A percentile compares a stretch with the other conserved stretches of the same genome.
phyloP scores from a whole-genome alignment of 2,329 filamentous ascomycete genomes.

The Blastomyces percursus region DNA sequence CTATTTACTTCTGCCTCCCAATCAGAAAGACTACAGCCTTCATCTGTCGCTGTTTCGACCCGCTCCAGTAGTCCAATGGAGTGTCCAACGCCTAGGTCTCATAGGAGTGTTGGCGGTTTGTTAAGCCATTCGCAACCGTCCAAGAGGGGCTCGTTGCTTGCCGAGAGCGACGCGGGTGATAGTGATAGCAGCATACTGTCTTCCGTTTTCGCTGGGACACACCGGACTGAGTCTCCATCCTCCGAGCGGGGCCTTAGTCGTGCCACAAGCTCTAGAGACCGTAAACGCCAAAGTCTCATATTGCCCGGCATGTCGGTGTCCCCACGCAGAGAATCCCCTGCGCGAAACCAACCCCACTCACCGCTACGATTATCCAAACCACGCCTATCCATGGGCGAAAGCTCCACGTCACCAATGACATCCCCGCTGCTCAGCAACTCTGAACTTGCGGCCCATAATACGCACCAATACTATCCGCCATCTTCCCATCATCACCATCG shows the following conservation, averaged over 20 bases:
- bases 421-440: conserved; percentile 77
- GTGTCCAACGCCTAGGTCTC: conserved; percentile 80
- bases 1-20: conserved; percentile 29
- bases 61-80: conserved; percentile 83
- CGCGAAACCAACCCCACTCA: conserved; percentile 68
- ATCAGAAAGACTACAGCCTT: conserved; percentile 38
- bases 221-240: conserved; percentile 77
- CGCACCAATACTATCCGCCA: conserved; percentile 45
- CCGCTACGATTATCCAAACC: conserved; percentile 79
- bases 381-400: conserved; percentile 48
- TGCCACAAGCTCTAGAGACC: conserved; percentile 66
- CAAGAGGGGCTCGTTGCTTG: conserved; percentile 64
- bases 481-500: conserved; percentile 46
- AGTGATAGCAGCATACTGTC: conserved; percentile 85
- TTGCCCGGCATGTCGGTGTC: conserved; percentile 65
- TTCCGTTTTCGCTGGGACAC: conserved; percentile 58
- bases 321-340: conserved; percentile 79
- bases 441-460: conserved; percentile 44
- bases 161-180: conserved; percentile 76
- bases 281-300: conserved; percentile 77
- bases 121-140: conserved; percentile 48
- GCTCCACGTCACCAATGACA: conserved; percentile 68
- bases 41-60: conserved; percentile 61
- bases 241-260: conserved; percentile 73
- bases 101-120: conserved; percentile 50